Evolutionary conservation across 2,329 filamentous ascomycete species (phyloP).

Genomic region (Neurospora sp.): DNA sequence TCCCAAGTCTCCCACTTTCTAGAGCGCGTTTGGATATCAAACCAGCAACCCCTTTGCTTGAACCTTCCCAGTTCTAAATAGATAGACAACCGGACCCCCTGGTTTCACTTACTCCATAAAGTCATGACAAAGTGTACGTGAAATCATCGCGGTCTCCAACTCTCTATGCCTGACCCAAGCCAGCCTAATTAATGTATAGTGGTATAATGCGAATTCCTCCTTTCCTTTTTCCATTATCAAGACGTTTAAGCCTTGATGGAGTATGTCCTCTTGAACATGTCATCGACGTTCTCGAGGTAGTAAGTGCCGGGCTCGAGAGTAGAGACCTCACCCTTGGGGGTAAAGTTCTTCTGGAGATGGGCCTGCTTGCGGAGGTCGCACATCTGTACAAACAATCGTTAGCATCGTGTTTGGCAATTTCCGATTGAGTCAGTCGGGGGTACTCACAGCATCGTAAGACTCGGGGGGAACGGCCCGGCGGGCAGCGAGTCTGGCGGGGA

Average conservation of each 20-base stretch:
- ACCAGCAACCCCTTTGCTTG: not conserved
- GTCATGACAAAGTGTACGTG: not conserved
- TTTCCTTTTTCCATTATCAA: conserved; percentile 19
- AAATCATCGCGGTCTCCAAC: not conserved
- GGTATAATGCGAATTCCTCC: not conserved
- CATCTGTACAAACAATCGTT: conserved; percentile 39
- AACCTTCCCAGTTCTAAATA: not conserved
- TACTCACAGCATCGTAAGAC: conserved; percentile 62
- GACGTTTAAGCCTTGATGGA: conserved; percentile 56
- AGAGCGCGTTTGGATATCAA: not conserved
- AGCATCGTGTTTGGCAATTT: conserved; percentile 1
- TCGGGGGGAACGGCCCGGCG: conserved; percentile 58
- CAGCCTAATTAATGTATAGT: not conserved
- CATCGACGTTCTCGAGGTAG: conserved; percentile 71
- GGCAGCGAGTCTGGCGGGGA: conserved; percentile 56
- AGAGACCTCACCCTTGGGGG: conserved; percentile 56
- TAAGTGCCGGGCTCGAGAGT: conserved; percentile 60
- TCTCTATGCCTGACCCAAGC: not conserved
- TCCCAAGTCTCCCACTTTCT: not conserved
- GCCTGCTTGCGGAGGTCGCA: conserved; percentile 74
- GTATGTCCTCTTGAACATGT: conserved; percentile 79
- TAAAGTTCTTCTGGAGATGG: conserved; percentile 72
- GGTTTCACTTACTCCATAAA: not conserved
- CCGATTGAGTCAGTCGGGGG: not conserved
- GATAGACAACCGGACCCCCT: not conserved